phyloP scores from a whole-genome alignment of 345 rosid species.

The Orychophragmus violaceus region DNA sequence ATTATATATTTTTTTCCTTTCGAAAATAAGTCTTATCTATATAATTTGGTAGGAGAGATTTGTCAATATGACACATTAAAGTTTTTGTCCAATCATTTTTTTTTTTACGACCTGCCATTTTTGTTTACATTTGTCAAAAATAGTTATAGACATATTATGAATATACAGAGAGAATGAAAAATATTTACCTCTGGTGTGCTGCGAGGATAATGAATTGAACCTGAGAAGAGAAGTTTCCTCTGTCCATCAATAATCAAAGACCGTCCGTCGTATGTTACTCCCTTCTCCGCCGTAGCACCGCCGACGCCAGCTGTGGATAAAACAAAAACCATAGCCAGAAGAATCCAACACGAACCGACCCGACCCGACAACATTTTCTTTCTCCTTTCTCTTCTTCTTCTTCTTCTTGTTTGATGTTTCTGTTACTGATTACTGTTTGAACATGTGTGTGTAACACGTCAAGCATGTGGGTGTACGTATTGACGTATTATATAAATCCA shows the following conservation, averaged over 20 bases:
- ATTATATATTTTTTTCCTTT: no score
- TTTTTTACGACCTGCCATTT: neutral
- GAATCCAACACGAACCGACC: conserved; percentile 10
- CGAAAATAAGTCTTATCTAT: no score
- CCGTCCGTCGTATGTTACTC: conserved; percentile 41
- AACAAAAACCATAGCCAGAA: conserved; percentile 8
- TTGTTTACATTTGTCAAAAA: no score
- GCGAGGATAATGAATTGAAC: conserved; percentile 57
- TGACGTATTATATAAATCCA: conserved; percentile 1
- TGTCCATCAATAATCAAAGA: conserved; percentile 46
- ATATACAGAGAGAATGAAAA: neutral
- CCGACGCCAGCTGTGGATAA: neutral
- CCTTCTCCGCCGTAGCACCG: conserved; percentile 25
- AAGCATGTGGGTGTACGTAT: conserved; percentile 15
- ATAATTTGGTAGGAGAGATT: neutral
- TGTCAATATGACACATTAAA: conserved; percentile 15
- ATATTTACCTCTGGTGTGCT: conserved; percentile 48
- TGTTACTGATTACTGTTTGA: neutral
- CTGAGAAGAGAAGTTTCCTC: conserved; percentile 46
- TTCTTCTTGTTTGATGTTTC: neutral
- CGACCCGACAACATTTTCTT: conserved; percentile 13
- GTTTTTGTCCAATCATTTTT: conserved; percentile 9
- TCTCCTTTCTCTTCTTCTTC: no score
- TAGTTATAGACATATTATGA: neutral
- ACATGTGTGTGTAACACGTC: neutral